Conservation (phyloP, 139 green algal genomes). For the Desmodesmus armatus region DNA sequence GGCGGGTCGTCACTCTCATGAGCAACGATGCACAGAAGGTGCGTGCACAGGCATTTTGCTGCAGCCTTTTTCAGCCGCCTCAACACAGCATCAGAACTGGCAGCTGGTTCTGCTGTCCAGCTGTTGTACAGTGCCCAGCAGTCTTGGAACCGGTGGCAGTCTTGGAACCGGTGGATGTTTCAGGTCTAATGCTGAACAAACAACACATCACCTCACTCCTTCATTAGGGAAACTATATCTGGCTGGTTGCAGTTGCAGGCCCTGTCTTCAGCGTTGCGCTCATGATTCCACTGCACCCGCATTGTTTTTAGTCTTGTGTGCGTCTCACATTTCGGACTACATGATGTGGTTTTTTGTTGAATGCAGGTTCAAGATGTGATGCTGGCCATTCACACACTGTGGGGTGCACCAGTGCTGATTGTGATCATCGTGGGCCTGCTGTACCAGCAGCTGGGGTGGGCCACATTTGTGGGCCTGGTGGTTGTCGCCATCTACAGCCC, state of each 20-base stretch:
- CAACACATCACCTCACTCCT: too few relatives aligned
- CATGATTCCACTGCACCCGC: too few relatives aligned
- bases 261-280: too few relatives aligned
- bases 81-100: too few relatives aligned
- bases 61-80: too few relatives aligned
- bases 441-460: constrained; percentile 85
- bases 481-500: constrained; percentile 83
- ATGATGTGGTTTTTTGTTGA: not conserved
- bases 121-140: too few relatives aligned
- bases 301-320: not conserved
- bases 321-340: not conserved
- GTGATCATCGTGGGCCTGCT: constrained; percentile 85
- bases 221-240: not conserved
- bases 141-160: too few relatives aligned
- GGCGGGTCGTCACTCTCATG: constrained; percentile 81
- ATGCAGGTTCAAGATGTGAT: constrained; percentile 74
- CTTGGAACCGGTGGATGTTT: too few relatives aligned
- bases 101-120: too few relatives aligned
- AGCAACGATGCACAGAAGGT: constrained; percentile 82
- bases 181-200: too few relatives aligned
- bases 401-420: constrained; percentile 79
- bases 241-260: too few relatives aligned
- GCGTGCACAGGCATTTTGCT: too few relatives aligned
- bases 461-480: constrained; percentile 89
- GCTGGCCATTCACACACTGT: constrained; percentile 73